A percentile compares a stretch with the other conserved stretches of the same genome.
Conservation (phyloP, 2,329 filamentous ascomycete genomes). For the Thielaviopsis populi region DNA sequence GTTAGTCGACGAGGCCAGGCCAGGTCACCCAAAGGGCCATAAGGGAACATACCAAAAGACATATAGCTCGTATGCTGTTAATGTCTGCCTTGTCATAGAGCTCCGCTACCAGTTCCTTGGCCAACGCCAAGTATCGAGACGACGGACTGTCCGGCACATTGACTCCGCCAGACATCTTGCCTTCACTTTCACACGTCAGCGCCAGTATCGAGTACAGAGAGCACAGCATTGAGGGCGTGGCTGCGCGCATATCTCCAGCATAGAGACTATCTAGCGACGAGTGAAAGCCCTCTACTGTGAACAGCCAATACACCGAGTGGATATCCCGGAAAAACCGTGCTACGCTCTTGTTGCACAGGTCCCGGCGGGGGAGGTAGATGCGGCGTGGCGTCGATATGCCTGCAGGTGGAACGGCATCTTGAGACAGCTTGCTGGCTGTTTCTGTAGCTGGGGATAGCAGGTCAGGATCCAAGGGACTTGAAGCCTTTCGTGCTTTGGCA, state of each 20-base stretch:
- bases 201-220: constrained; percentile 21
- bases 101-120: constrained; percentile 20
- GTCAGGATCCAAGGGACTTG: not conserved
- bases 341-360: constrained; percentile 21
- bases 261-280: constrained; percentile 21
- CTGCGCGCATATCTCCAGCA: constrained; percentile 19
- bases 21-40: not conserved
- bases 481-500: constrained; percentile 18
- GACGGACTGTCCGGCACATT: constrained; percentile 14
- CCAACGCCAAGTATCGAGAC: constrained; percentile 20
- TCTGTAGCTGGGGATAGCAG: not conserved
- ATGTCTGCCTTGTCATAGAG: constrained; percentile 21
- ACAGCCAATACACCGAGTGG: constrained; percentile 22
- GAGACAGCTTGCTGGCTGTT: not conserved
- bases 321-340: constrained; percentile 22
- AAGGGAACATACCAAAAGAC: constrained; percentile 19
- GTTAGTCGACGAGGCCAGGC: not conserved
- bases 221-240: constrained; percentile 20
- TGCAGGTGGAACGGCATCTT: constrained; percentile 2
- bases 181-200: constrained; percentile 22
- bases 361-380: constrained; percentile 21
- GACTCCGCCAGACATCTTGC: constrained; percentile 11
- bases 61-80: constrained; percentile 21
- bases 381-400: constrained; percentile 18
- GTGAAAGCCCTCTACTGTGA: constrained; percentile 21